phyloP scores from a whole-genome alignment of 768 basidiomycete genomes.

The Multifurca ochricompacta region DNA sequence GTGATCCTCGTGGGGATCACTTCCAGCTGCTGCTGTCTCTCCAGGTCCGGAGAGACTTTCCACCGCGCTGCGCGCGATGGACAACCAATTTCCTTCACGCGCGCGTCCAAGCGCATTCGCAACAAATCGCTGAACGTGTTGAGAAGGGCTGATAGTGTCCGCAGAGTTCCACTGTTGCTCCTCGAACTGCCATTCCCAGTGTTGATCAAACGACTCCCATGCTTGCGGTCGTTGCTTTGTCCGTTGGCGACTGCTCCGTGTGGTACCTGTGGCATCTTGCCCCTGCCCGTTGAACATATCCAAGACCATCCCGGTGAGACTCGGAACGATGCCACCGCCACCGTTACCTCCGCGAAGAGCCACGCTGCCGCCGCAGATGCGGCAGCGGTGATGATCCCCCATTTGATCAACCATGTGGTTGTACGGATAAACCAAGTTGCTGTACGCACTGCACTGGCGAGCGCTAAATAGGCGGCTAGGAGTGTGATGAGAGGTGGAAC shows the following conservation, averaged over 20 bases:
- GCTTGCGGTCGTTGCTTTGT: slow-evolving; percentile 35
- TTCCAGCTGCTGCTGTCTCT: not conserved
- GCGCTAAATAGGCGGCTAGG: slow-evolving; percentile 64
- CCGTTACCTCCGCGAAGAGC: slow-evolving; percentile 34
- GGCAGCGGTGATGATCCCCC: slow-evolving; percentile 54
- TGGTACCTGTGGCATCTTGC: not conserved
- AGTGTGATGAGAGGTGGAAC: slow-evolving; percentile 70
- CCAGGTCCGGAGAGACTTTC: not conserved
- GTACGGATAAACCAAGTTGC: slow-evolving; percentile 66
- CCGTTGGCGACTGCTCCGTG: slow-evolving; percentile 19
- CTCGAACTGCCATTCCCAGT: slow-evolving; percentile 50
- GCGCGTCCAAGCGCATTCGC: slow-evolving; percentile 32
- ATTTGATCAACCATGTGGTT: slow-evolving; percentile 65
- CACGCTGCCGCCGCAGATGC: slow-evolving; percentile 50
- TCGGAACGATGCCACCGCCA: slow-evolving; percentile 31
- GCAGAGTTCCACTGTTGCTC: slow-evolving; percentile 22
- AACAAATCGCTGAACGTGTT: slow-evolving; percentile 40
- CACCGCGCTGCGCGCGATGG: slow-evolving; percentile 7
- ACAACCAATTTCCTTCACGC: slow-evolving; percentile 11
- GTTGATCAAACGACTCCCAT: slow-evolving; percentile 62
- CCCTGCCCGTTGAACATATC: slow-evolving; percentile 20
- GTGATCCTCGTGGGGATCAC: not conserved
- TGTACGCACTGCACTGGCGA: slow-evolving; percentile 73
- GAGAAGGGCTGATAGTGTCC: slow-evolving; percentile 26
- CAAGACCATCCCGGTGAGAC: slow-evolving; percentile 36